These are phyloP conservation scores for Penicillium bialowiezense DNA, from an alignment of 495 filamentous ascomycete genomes.

Conservation along the genomic window DNA sequence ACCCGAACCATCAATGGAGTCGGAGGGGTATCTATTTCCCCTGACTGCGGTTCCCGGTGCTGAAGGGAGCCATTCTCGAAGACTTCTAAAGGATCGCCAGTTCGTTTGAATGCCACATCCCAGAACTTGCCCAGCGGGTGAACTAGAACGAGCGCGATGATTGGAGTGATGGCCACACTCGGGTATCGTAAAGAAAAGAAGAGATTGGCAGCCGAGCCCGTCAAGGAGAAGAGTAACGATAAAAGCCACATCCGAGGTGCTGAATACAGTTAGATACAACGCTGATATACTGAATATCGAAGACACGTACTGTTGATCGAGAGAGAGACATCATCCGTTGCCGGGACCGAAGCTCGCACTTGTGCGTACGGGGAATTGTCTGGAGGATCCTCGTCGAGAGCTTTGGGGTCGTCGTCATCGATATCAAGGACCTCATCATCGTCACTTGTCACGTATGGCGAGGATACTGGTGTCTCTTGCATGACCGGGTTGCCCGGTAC, in stretches of 20 bases:
- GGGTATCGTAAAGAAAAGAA: conserved; percentile 85
- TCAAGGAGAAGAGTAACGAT: conserved; percentile 70
- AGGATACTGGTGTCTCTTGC: conserved; percentile 19
- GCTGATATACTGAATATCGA: neutral
- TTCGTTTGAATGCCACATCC: conserved; percentile 65
- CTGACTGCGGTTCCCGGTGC: conserved; percentile 17
- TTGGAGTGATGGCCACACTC: conserved; percentile 79
- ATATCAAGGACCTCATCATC: conserved; percentile 23
- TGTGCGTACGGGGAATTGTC: conserved; percentile 54
- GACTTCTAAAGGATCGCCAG: conserved; percentile 53
- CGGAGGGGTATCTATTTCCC: conserved; percentile 12
- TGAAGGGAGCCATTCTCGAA: conserved; percentile 41
- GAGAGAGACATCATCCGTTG: conserved; percentile 66
- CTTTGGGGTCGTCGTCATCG: conserved; percentile 25
- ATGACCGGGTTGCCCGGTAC: conserved; percentile 21
- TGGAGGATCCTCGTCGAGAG: conserved; percentile 26
- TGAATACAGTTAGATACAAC: neutral
- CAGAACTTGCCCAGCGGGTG: conserved; percentile 77
- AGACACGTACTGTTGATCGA: conserved; percentile 63
- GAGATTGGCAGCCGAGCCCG: conserved; percentile 79
- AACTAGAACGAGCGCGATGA: conserved; percentile 77
- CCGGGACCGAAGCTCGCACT: conserved; percentile 74
- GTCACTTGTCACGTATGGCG: conserved; percentile 19
- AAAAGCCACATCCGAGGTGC: conserved; percentile 82
- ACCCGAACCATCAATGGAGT: conserved; percentile 19